phyloP scores from a whole-genome alignment of 345 rosid genomes.

The Ricinus communis region DNA sequence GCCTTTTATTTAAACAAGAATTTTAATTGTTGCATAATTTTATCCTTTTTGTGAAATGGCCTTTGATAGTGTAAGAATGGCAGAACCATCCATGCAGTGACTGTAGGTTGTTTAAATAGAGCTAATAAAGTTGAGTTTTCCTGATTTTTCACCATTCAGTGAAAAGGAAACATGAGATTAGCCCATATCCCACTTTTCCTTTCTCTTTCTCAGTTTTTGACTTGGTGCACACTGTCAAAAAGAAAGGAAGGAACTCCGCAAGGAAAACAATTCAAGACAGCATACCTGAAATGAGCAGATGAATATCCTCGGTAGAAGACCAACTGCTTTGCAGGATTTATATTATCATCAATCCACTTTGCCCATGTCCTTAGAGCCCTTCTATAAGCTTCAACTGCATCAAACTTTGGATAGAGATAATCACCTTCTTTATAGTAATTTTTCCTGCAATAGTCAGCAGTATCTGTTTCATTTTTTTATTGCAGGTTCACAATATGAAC shows the following conservation, averaged over 20 bases:
- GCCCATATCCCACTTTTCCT: neutral
- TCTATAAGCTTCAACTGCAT: constrained; percentile 82
- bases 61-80: neutral
- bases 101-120: no score
- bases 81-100: neutral
- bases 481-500: neutral
- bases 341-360: constrained; percentile 66
- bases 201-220: neutral
- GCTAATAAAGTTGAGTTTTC: no score
- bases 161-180: no score
- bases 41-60: neutral
- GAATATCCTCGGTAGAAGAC: constrained; percentile 95
- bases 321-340: constrained; percentile 56
- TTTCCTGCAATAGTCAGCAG: constrained; percentile 53
- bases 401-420: constrained; percentile 69
- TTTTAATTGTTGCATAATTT: neutral
- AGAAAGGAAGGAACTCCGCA: neutral
- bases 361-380: constrained; percentile 87
- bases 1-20: no score
- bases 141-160: no score
- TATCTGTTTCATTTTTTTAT: constrained; percentile 13
- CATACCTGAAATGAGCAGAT: constrained; percentile 89
- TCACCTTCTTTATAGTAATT: constrained; percentile 94
- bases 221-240: neutral
- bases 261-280: neutral